Base-by-base conservation (phyloP, 1,139 yeast species). In the Tardiomyces depauwii region DNA sequence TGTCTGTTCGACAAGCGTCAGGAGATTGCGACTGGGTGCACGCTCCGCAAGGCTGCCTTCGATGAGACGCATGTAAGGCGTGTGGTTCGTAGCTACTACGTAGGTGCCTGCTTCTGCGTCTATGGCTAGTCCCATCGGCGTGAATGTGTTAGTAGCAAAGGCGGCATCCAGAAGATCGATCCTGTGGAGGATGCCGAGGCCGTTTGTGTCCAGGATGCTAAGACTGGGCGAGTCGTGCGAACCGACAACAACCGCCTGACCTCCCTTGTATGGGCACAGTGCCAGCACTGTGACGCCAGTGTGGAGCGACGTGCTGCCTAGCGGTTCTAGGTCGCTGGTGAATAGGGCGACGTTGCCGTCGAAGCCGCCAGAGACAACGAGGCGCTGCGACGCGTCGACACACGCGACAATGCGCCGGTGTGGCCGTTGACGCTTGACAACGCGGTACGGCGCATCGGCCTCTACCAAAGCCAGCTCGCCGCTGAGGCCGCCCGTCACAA, bases 111-210 rank as follows among this genome's bases (percentile, higher is more conserved):
- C 55, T 47, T 11, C 30, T 44, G 3, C 46, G 49, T 55, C 60
- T 30, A 73, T 56, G 3, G 69, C 55, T 40, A 80, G 63, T 40
- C 67, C 64, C 63, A 79, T 68, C 2, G 86, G 82, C 18, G 81
- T 73, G 60, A 85, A 85, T 1, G 80, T 74, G 48, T 78, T 74
- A 36, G 80, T 73, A n/a, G 80, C 73, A 55, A 82, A 84, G 54
- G 82, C 83, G 0, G 93, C 84, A 58, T 80, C 88, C 58, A 82
- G 83, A 47, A 83, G 64, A 0, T 91, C 81, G 5, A 83, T 64
- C 51, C 74, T 73, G 45, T 14, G 50, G 36, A 2, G 55, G 51
- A 23, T 44, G 44, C 7, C 53, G 42, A 16, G 49, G 55, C 45
- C 74, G 65, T 18, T 78, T 71, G 18, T 78, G 76, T 45, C 81